Evolutionary conservation across 73 alveolate species (phyloP), one percentile per base, ranked within the genome.

Genomic region (Paramecium biaurelia): DNA sequence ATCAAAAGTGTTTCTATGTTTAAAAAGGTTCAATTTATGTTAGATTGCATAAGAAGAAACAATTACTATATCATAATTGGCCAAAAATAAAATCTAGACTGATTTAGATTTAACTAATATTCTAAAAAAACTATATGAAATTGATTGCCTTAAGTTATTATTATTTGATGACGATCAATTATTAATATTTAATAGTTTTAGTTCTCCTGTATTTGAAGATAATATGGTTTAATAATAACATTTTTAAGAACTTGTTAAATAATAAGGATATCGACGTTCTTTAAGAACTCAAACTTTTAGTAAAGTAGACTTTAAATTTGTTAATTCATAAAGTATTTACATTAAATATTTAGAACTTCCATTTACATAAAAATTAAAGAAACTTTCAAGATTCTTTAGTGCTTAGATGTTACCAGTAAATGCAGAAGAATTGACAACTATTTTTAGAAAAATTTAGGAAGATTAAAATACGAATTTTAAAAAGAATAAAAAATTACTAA

Each of bases 91-190:
- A 47, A 79, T 79, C 0, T 14, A 79, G 9, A 24, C 10, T 41
- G 90, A 79, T 79, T 24, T 79, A 79, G 90, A 79, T 47, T 45
- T 79, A 20, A 79, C 90, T 41, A 79, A 79, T 45, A 79, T 79
- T 37, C 32, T 79, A 2, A 79, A 79, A 63, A 79, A 79, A 23
- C 12, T 79, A 20, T 79, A 79, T 47, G 90, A 79, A 34, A 79
- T 79, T 8, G 90, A 79, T 79, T 79, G 90, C 28, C 49, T 79
- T 20, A 79, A 79, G 23, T 15, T 53, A 5, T 26, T 79, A 18
- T 79, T 79, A 21, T 79, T 79, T 79, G 90, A 79, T 79, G 90
- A 79, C 43, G 90, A 79, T 79, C 24, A 79, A 43, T 24, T 79
- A 24, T 2, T 45, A 20, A 38, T 79, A 47, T 79, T 79, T 15